These are phyloP conservation scores for Oleoguttula mirabilis DNA, from an alignment of 495 filamentous ascomycete species.

Conservation along the genomic window DNA sequence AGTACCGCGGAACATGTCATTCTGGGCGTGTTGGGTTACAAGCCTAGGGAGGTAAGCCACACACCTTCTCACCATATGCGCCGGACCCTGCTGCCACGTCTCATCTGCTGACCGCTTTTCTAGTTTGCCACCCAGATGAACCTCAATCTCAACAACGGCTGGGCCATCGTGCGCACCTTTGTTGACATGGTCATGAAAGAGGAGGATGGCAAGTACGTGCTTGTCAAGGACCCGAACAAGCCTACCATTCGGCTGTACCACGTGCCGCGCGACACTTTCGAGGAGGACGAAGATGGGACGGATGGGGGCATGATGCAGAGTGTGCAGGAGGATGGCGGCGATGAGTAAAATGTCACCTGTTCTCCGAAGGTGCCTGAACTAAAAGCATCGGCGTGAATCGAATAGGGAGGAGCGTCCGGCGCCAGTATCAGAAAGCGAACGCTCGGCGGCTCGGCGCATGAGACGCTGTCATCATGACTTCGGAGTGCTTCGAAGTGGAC, in stretches of 20 bases:
- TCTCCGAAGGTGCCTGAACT: too few relatives aligned
- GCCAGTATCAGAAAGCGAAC: too few relatives aligned
- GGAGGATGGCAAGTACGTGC: constrained; percentile 59
- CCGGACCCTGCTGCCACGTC: too few relatives aligned
- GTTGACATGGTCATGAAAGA: constrained; percentile 74
- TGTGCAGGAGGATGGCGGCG: constrained; percentile 31
- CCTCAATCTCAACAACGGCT: constrained; percentile 86
- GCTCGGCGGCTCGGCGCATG: too few relatives aligned
- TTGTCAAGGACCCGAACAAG: constrained; percentile 90
- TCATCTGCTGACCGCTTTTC: too few relatives aligned
- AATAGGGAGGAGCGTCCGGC: too few relatives aligned
- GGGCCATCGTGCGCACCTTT: constrained; percentile 97
- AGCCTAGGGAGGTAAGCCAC: constrained; percentile 62
- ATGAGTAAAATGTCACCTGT: too few relatives aligned
- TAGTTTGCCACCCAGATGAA: constrained; percentile 93
- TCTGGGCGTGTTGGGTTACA: constrained; percentile 91
- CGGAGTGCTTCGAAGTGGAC: too few relatives aligned
- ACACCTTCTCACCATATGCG: too few relatives aligned
- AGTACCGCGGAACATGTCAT: constrained; percentile 81
- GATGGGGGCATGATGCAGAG: constrained; percentile 25
- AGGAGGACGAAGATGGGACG: constrained; percentile 51
- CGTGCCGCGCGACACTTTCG: constrained; percentile 76
- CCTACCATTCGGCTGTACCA: constrained; percentile 82
- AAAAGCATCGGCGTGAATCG: too few relatives aligned
- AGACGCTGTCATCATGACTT: too few relatives aligned